These are phyloP conservation scores for Pestalotiopsis sp. DNA, from an alignment of 2,329 filamentous ascomycete species.

Conservation along the genomic window DNA sequence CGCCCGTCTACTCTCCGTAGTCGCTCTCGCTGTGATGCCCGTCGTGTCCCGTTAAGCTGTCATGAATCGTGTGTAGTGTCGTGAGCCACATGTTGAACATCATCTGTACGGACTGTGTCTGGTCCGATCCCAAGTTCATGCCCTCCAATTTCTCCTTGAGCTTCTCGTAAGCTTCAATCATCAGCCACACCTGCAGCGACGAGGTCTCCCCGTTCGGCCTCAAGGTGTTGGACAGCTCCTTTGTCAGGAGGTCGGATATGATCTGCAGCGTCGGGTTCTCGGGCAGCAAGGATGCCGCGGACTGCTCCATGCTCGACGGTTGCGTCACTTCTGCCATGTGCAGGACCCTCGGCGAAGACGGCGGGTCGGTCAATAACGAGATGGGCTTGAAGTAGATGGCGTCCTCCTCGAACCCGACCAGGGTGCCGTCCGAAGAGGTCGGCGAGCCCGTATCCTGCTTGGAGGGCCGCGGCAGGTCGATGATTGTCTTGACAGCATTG, in stretches of 20 bases:
- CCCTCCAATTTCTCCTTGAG: slow-evolving; percentile 46
- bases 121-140: slow-evolving; percentile 27
- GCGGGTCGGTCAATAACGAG: slow-evolving; percentile 37
- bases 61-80: slow-evolving; percentile 49
- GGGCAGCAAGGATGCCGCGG: slow-evolving; percentile 15
- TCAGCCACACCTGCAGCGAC: slow-evolving; percentile 53
- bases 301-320: slow-evolving; percentile 12
- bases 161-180: slow-evolving; percentile 60
- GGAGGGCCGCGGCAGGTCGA: slow-evolving; percentile 16
- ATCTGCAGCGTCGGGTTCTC: slow-evolving; percentile 48
- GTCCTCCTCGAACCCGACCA: slow-evolving; percentile 42
- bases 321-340: slow-evolving; percentile 4
- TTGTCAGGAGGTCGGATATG: slow-evolving; percentile 49
- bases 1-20: slow-evolving; percentile 26
- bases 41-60: slow-evolving; percentile 32
- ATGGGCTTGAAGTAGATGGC: slow-evolving; percentile 47
- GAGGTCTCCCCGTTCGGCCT: slow-evolving; percentile 35
- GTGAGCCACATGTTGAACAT: slow-evolving; percentile 54
- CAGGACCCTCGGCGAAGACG: slow-evolving; percentile 26
- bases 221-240: slow-evolving; percentile 41
- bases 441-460: slow-evolving; percentile 28
- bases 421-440: slow-evolving; percentile 37
- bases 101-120: slow-evolving; percentile 32
- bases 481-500: slow-evolving; percentile 13
- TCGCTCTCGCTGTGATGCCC: slow-evolving; percentile 32